Evolutionary conservation across 495 filamentous ascomycete species (phyloP).

Genomic region (Penicillium salamii): DNA sequence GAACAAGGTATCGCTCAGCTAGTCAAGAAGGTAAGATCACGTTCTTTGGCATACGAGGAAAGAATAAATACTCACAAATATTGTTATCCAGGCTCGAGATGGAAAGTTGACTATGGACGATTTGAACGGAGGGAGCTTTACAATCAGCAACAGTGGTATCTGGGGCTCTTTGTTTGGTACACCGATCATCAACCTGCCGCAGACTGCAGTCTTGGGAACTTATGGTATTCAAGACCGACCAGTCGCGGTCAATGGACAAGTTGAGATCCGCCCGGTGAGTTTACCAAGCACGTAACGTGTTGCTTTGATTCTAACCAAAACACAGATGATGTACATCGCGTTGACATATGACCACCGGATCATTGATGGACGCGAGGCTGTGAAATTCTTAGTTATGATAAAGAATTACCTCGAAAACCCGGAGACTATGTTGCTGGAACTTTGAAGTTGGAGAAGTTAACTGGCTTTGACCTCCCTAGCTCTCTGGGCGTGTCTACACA

Average conservation of each 20-base stretch:
- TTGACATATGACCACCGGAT: constrained; percentile 90
- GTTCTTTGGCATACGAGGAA: no score
- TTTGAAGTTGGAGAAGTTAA: neutral
- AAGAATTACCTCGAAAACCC: constrained; percentile 92
- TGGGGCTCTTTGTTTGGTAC: constrained; percentile 80
- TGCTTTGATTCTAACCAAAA: no score
- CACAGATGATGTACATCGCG: constrained; percentile 87
- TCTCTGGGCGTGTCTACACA: no score
- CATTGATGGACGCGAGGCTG: constrained; percentile 83
- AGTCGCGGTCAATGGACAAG: constrained; percentile 75
- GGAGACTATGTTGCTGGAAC: constrained; percentile 65
- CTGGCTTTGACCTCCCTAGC: no score
- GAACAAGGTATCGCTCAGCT: constrained; percentile 81
- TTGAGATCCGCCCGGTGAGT: constrained; percentile 72
- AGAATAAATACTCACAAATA: no score
- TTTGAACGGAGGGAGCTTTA: constrained; percentile 94
- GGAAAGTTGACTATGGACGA: constrained; percentile 91
- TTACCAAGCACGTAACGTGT: neutral
- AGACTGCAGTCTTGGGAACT: constrained; percentile 79
- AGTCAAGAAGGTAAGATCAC: constrained; percentile 76
- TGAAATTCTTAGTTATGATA: constrained; percentile 74
- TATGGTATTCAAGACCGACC: constrained; percentile 88
- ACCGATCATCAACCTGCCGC: constrained; percentile 88
- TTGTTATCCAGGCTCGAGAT: constrained; percentile 69
- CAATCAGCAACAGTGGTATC: constrained; percentile 80